Conservation (phyloP, 164 flowering plant genomes). For the Cinnamomum micranthum region DNA sequence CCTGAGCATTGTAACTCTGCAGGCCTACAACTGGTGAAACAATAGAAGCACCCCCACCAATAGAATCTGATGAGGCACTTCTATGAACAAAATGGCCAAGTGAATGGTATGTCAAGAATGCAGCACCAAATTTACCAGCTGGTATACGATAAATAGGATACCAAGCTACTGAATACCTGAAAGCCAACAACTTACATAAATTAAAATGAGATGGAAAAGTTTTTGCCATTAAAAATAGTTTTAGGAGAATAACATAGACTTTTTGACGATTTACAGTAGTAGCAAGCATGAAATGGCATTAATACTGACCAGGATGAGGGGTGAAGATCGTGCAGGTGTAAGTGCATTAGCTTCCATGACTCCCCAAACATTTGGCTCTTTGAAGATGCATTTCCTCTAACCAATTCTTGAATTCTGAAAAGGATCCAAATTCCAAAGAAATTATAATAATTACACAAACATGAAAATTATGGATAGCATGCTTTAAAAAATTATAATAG, state of each 20-base stretch:
- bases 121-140: slow-evolving; percentile 56
- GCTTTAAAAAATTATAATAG: too few relatives aligned
- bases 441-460: too few relatives aligned
- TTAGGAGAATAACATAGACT: neutral
- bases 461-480: too few relatives aligned
- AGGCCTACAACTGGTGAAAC: slow-evolving; percentile 72
- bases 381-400: slow-evolving; percentile 27
- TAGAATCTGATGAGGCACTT: slow-evolving; percentile 18
- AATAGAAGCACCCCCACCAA: slow-evolving; percentile 20
- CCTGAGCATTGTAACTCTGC: slow-evolving; percentile 75
- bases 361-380: slow-evolving; percentile 44
- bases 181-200: slow-evolving; percentile 11
- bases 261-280: neutral
- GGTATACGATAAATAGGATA: slow-evolving; percentile 88
- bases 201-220: neutral
- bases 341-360: slow-evolving; percentile 38
- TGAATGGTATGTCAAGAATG: slow-evolving; percentile 82
- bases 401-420: slow-evolving; percentile 58
- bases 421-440: too few relatives aligned
- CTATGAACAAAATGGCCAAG: slow-evolving; percentile 52
- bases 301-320: slow-evolving; percentile 68
- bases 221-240: neutral
- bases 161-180: slow-evolving; percentile 89
- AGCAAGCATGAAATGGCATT: neutral
- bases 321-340: slow-evolving; percentile 51